These are phyloP conservation scores for Corinectria fuckeliana DNA, from an alignment of 2,329 filamentous ascomycete genomes.

Conservation along the genomic window DNA sequence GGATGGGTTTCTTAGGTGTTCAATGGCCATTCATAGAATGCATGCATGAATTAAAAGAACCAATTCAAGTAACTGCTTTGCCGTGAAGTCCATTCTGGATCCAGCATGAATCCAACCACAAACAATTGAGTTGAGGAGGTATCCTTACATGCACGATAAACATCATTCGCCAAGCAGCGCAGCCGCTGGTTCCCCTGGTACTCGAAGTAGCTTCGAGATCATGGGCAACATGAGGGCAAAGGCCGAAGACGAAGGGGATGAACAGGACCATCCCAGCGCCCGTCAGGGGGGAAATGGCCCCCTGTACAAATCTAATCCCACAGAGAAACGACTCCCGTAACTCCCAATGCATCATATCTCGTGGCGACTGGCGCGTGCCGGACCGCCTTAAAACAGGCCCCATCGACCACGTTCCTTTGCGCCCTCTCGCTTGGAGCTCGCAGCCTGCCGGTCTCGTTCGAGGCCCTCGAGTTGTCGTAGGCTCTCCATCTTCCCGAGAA, in stretches of 20 bases:
- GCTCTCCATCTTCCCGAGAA: constrained; percentile 94
- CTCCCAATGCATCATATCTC: constrained; percentile 41
- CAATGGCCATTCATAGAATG: background rate
- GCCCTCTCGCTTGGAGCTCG: constrained; percentile 32
- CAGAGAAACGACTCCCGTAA: constrained; percentile 38
- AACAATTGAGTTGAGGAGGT: constrained; percentile 38
- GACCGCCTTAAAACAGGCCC: constrained; percentile 53
- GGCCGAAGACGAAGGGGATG: background rate
- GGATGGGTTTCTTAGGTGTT: background rate
- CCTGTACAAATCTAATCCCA: constrained; percentile 33
- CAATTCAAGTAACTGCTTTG: constrained; percentile 11
- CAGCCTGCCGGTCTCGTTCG: constrained; percentile 60
- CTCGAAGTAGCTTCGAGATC: background rate
- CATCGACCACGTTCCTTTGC: constrained; percentile 55
- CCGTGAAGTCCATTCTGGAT: background rate
- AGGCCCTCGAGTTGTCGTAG: constrained; percentile 82
- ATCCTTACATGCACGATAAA: constrained; percentile 34
- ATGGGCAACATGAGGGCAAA: no score
- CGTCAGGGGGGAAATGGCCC: constrained; percentile 1
- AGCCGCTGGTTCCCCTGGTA: background rate
- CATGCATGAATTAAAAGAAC: background rate
- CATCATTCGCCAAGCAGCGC: constrained; percentile 29
- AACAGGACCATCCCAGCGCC: constrained; percentile 7
- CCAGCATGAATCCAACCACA: constrained; percentile 3
- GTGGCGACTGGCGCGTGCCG: constrained; percentile 9